Conservation (phyloP, 371 early-diverging fungal species). For the Smittium culicis region DNA sequence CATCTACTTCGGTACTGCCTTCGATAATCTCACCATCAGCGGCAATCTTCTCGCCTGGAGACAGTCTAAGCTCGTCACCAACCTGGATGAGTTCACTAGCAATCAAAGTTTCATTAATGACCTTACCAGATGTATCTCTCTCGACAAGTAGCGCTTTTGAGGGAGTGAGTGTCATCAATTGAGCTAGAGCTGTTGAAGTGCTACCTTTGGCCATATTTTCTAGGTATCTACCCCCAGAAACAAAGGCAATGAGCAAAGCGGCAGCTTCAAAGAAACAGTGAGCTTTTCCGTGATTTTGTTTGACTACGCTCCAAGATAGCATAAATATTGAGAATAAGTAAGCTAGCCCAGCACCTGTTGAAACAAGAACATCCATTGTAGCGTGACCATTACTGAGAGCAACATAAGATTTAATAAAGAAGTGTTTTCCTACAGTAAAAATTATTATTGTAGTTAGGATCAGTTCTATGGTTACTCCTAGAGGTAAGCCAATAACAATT, state of each 20-base stretch:
- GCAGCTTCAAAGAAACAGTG: slow-evolving; percentile 87
- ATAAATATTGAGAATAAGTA: slow-evolving; percentile 59
- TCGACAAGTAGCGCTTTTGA: slow-evolving; percentile 49
- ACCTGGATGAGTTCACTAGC: slow-evolving; percentile 72
- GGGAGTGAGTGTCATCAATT: slow-evolving; percentile 75
- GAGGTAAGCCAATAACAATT: slow-evolving; percentile 43
- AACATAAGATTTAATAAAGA: slow-evolving; percentile 62
- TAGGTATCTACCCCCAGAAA: slow-evolving; percentile 74
- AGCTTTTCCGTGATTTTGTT: slow-evolving; percentile 38
- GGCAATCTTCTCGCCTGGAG: slow-evolving; percentile 88
- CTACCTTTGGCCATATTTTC: slow-evolving; percentile 90
- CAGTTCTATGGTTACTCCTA: slow-evolving; percentile 48
- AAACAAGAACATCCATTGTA: slow-evolving; percentile 93
- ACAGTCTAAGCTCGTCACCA: slow-evolving; percentile 67
- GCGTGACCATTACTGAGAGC: slow-evolving; percentile 63
- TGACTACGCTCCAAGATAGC: slow-evolving; percentile 37
- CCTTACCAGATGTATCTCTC: slow-evolving; percentile 23
- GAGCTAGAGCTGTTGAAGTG: slow-evolving; percentile 75
- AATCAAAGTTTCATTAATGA: slow-evolving; percentile 50
- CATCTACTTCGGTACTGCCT: slow-evolving; percentile 82
- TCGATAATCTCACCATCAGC: slow-evolving; percentile 79
- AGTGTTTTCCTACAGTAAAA: slow-evolving; percentile 69
- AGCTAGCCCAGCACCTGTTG: slow-evolving; percentile 70
- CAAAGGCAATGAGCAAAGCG: slow-evolving; percentile 77
- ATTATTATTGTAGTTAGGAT: slow-evolving; percentile 76